Percentiles rank a stretch among this genome's conserved stretches.
phyloP scores from a whole-genome alignment of 73 alveolate species.

The Paramecium sonneborni region DNA sequence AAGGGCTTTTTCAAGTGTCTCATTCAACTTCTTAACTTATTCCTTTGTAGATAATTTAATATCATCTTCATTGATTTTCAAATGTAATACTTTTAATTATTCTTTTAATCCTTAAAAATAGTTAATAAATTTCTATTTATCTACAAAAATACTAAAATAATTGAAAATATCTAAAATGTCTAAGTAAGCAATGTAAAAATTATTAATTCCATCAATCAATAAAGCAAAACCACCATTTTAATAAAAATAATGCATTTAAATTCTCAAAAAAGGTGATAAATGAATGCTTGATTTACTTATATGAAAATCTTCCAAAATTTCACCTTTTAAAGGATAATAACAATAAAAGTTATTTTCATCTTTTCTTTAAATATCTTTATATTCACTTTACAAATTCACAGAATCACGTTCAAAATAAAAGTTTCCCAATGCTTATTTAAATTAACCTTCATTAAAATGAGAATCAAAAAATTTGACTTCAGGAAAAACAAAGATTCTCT shows the following conservation, averaged over 20 bases:
- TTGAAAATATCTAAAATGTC: not conserved
- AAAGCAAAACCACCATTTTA: not conserved
- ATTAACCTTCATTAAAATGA: not conserved
- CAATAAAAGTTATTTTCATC: not conserved
- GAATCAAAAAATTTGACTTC: slow-evolving; percentile 13
- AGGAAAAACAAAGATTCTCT: not conserved
- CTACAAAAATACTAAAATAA: not conserved
- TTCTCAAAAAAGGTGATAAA: slow-evolving; percentile 32
- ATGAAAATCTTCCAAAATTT: not conserved
- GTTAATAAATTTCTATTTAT: not conserved
- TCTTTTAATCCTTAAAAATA: not conserved
- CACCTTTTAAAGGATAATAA: not conserved
- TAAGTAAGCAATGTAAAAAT: not conserved
- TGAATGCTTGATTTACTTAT: not conserved
- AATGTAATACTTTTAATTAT: not conserved
- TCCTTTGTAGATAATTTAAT: not conserved
- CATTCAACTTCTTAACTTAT: not conserved
- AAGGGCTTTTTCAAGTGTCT: not conserved
- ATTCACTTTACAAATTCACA: not conserved
- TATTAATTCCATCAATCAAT: not conserved
- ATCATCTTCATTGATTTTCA: slow-evolving; percentile 37
- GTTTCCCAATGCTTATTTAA: not conserved
- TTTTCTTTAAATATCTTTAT: not conserved
- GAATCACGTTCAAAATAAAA: not conserved
- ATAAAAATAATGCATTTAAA: slow-evolving; percentile 26